Percentiles rank a stretch among this genome's conserved stretches.
These are phyloP conservation scores for Biancaea sappan DNA, from an alignment of 306 rosid genomes.

Conservation along the genomic window DNA sequence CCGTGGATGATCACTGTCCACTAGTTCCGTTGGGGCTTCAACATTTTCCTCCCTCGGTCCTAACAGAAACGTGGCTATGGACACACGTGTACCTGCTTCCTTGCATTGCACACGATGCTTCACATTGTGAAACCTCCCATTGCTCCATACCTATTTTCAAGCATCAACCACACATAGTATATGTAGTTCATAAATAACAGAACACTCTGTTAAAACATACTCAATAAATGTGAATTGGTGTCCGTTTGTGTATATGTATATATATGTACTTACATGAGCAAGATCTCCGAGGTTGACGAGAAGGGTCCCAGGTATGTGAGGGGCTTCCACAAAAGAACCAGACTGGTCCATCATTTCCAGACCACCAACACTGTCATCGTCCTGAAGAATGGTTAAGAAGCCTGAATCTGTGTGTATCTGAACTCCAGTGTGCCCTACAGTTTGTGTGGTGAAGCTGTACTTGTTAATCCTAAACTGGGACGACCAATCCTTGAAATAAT, in stretches of 20 bases:
- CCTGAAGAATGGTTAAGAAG: slow-evolving; percentile 63
- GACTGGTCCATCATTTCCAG: slow-evolving; percentile 54
- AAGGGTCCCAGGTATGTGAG: slow-evolving; percentile 53
- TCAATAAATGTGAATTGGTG: too few relatives aligned
- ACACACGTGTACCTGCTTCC: slow-evolving; percentile 46
- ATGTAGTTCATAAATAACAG: too few relatives aligned
- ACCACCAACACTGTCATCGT: slow-evolving; percentile 62
- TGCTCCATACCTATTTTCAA: slow-evolving; percentile 56
- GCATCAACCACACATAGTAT: too few relatives aligned
- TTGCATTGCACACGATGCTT: slow-evolving; percentile 63
- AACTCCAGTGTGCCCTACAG: slow-evolving; percentile 52
- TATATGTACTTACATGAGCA: slow-evolving; percentile 42
- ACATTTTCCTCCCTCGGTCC: slow-evolving; percentile 49
- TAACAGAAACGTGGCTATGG: slow-evolving; percentile 53
- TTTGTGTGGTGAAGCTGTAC: slow-evolving; percentile 54
- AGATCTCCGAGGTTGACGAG: slow-evolving; percentile 58
- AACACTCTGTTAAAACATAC: too few relatives aligned
- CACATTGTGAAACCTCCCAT: slow-evolving; percentile 56
- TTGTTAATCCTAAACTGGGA: slow-evolving; percentile 65
- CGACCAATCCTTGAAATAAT: slow-evolving; percentile 48
- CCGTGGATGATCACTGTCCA: slow-evolving; percentile 50
- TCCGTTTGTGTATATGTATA: too few relatives aligned
- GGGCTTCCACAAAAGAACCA: slow-evolving; percentile 42
- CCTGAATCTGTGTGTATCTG: slow-evolving; percentile 60
- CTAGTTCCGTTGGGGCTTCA: slow-evolving; percentile 52